Base-by-base conservation (phyloP, 2,329 filamentous ascomycete species). In the Paracoccidioides brasiliensis region DNA sequence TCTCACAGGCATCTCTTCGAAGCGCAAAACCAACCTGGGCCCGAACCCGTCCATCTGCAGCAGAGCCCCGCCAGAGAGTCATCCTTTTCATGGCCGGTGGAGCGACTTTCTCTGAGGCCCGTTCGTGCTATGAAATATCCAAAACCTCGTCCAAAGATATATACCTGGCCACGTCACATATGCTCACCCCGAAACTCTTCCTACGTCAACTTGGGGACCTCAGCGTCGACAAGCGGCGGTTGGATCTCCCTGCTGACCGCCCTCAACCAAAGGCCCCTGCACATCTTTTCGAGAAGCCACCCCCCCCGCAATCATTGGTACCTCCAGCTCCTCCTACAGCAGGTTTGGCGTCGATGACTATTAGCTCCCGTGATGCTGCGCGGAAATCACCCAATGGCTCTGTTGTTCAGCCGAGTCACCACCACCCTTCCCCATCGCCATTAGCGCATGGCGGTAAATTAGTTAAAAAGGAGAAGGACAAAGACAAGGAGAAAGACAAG, bases 1-100 rank as follows among this genome's bases (percentile, higher is more conserved):
- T 74, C 40, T 72, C 75, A 1, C 77, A 87, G 61, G 82, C 86
- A 10, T 97, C 91, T 12, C 79, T 98, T 30, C 86, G 93, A 56
- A 88, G 88, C 8, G 90, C 90, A 14, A 94, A 95, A 65, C 93
- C 91, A 1, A 95, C 90, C 44, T 98, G 93, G 93, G 93, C 93
- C 1, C 88, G 88, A 54, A 85, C 87, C 8, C 84, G 89, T 45
- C 79, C 85, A 48, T 80, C 83, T 33, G 83, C 76, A 57, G 81
- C 78, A 58, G 91, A 97, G 67, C 94, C 90, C 61, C 82, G 86
- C 54, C 93, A 98, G 69, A 83, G 93, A 53, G 80, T 97, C 54
- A 87, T 98, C 57, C 84, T 97, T 14, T 97, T 95, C 68, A 85
- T 97, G 79, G 93, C 91, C 1, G 93, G 93, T 50, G 93, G 93